These are phyloP conservation scores for Gossypium gossypioides DNA, from an alignment of 441 rosid species.

Conservation along the genomic window DNA sequence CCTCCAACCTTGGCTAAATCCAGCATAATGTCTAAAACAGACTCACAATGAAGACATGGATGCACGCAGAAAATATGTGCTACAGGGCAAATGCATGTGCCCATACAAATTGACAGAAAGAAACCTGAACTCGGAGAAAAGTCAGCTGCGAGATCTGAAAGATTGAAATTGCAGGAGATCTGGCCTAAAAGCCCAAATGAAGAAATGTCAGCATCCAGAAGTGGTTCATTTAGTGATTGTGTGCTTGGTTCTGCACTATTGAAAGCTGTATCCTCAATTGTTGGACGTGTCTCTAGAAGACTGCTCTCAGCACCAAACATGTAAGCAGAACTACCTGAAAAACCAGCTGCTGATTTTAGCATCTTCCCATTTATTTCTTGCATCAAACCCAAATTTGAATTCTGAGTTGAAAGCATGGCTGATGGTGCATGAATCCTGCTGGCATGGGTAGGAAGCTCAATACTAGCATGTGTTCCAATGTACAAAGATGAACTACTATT, in stretches of 20 bases:
- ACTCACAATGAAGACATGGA: background rate
- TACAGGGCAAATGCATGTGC: background rate
- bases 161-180: slow-evolving; percentile 77
- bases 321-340: slow-evolving; percentile 51
- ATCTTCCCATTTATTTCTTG: slow-evolving; percentile 74
- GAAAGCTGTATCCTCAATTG: slow-evolving; percentile 64
- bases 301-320: slow-evolving; percentile 63
- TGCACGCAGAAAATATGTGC: background rate
- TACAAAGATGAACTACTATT: slow-evolving; percentile 60
- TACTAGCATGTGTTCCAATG: slow-evolving; percentile 40
- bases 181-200: slow-evolving; percentile 68
- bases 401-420: slow-evolving; percentile 54
- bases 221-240: slow-evolving; percentile 57
- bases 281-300: slow-evolving; percentile 51
- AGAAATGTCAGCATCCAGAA: slow-evolving; percentile 60
- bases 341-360: slow-evolving; percentile 70
- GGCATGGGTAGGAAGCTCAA: slow-evolving; percentile 59
- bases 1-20: background rate
- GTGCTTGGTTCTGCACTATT: slow-evolving; percentile 62
- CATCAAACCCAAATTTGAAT: slow-evolving; percentile 55
- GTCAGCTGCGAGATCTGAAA: slow-evolving; percentile 80
- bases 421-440: slow-evolving; percentile 47
- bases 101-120: slow-evolving; percentile 10
- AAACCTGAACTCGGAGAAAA: slow-evolving; percentile 83
- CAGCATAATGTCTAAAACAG: background rate